Base-by-base conservation (phyloP, 176 grass and related monocot genomes). In the Ensete ventricosum region DNA sequence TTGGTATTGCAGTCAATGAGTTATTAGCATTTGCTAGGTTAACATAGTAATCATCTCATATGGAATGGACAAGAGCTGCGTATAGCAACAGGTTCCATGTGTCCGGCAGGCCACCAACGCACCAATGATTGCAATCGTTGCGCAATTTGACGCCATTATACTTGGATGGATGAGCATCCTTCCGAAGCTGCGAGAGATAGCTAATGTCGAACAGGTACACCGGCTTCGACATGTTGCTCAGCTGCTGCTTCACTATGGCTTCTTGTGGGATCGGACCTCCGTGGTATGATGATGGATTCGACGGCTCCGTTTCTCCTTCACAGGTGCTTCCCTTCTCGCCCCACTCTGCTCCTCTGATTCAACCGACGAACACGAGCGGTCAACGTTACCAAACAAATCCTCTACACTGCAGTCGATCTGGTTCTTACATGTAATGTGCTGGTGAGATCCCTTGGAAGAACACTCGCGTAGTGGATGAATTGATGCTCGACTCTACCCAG, bases 371-470 rank as follows among this genome's bases (percentile, higher is more conserved):
- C 34, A 50, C 13, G 21, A 51, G 62, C 43, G 8, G 52, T 65
- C 26, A 1, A 12, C 9, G 43, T n/a, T 49, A 0, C 8, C 24
- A 43, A 71, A 43, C 34, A 43, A 43, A 43, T 43, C 34, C 72
- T 29, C n/a, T 22, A 1, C 34, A 7, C 24, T 2, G 17, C 1
- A n/a, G 21, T 55, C 24, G 0, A 22, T 6, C 4, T 43, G 34
- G 34, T 43, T 5, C 67, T 79, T 88, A 92, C 93, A 64, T 79
- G 78, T 97, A 90, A 77, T 97, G 93, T 0, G 78, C 69, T 0
- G 94, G 94, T 0, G 94, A 97, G 69, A 97, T 81, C 0, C 94
- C 90, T 58, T 93, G 94, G 63, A 88, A 97, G 80, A 92, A 92
- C 64, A 97, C 81, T 52, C 85, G 68, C 26, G 94, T 85, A 60